These are phyloP conservation scores for Maudiozyma barnettii DNA, from an alignment of 805 yeast genomes.

Conservation along the genomic window DNA sequence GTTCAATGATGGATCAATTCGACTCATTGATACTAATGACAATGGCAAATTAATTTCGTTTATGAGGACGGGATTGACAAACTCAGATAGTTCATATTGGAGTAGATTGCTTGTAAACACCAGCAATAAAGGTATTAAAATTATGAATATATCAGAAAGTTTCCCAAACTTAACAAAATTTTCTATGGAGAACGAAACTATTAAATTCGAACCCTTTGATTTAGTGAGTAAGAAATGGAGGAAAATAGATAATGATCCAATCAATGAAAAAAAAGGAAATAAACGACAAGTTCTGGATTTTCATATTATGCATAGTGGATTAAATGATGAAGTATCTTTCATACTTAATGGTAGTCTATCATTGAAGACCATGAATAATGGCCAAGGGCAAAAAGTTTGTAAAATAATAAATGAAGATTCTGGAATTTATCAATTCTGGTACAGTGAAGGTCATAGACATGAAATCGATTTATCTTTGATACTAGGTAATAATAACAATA, in stretches of 20 bases:
- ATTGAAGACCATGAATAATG: not conserved
- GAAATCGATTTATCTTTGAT: slow-evolving; percentile 6
- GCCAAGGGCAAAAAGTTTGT: not conserved
- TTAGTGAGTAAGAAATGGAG: not conserved
- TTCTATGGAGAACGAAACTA: not conserved
- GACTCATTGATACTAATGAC: slow-evolving; percentile 37
- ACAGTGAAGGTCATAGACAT: slow-evolving; percentile 2
- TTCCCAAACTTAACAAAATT: not conserved
- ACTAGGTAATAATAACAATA: not conserved
- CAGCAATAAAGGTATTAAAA: too few species aligned
- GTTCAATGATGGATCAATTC: slow-evolving; percentile 36
- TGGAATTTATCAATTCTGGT: slow-evolving; percentile 1
- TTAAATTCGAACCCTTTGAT: not conserved
- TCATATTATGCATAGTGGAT: slow-evolving; percentile 11
- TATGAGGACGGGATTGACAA: slow-evolving; percentile 7
- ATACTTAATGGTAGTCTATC: slow-evolving; percentile 17
- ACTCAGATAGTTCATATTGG: not conserved
- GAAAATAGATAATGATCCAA: not conserved
- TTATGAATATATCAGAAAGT: not conserved
- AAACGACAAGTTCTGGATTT: slow-evolving; percentile 10
- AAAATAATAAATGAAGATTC: not conserved
- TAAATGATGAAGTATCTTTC: slow-evolving; percentile 6
- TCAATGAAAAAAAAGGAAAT: not conserved
- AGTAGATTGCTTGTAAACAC: not conserved
- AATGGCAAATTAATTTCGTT: slow-evolving; percentile 20